Evolutionary conservation across 345 rosid species (phyloP).

Genomic region (Barbarea vulgaris): DNA sequence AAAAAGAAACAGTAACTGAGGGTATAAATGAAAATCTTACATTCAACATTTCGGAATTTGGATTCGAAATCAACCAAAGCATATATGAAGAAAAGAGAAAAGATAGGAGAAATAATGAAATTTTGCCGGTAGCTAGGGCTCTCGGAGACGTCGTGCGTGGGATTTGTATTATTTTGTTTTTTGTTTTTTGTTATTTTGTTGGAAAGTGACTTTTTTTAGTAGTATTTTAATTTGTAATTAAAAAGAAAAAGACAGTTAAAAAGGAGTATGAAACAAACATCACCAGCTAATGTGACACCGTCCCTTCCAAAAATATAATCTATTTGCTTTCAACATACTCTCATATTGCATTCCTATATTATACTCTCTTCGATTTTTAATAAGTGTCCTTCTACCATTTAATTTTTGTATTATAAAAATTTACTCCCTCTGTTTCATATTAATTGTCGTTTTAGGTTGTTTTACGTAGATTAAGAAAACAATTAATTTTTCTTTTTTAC

Average conservation of each 20-base stretch:
- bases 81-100: neutral
- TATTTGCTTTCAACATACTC: neutral
- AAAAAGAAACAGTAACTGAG: neutral
- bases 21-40: neutral
- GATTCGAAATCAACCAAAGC: neutral
- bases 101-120: neutral
- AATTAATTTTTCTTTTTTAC: no score
- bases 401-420: no score
- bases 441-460: no score
- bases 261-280: neutral
- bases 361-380: no score
- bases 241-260: neutral
- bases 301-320: neutral
- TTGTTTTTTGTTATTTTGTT: neutral
- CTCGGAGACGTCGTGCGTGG: constrained; percentile 7
- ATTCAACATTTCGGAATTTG: neutral
- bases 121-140: constrained; percentile 14
- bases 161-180: neutral
- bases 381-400: no score
- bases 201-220: neutral
- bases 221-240: neutral
- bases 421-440: no score
- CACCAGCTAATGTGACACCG: neutral
- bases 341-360: no score
- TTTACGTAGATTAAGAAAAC: no score